A percentile compares a stretch with the other conserved stretches of the same genome.
phyloP scores from a whole-genome alignment of 2,329 filamentous ascomycete species.

The Exophiala sp. region DNA sequence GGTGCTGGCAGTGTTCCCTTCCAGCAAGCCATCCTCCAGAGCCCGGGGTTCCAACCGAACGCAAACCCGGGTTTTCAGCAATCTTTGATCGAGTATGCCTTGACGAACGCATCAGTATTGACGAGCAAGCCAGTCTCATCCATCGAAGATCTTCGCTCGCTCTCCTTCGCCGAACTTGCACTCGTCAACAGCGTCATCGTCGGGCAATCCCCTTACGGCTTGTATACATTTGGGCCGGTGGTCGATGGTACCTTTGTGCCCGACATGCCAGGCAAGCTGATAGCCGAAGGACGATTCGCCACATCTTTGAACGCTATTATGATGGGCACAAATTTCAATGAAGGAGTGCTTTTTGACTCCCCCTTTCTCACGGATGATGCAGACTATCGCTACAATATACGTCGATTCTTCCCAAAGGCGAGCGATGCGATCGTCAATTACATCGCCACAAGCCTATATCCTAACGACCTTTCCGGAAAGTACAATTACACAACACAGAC shows the following conservation, averaged over 20 bases:
- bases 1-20: constrained; percentile 26
- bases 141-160: constrained; percentile 36
- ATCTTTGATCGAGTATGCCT: constrained; percentile 1
- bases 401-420: constrained; percentile 30
- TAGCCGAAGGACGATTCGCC: constrained; percentile 44
- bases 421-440: constrained; percentile 37
- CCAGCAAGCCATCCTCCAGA: constrained; percentile 31
- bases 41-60: constrained; percentile 25
- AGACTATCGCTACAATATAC: constrained; percentile 22
- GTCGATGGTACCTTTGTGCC: constrained; percentile 28
- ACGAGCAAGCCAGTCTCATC: constrained; percentile 21
- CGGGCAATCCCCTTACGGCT: constrained; percentile 37
- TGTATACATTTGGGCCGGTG: constrained; percentile 35
- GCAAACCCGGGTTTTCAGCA: constrained; percentile 34
- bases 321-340: constrained; percentile 30
- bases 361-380: constrained; percentile 31
- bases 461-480: constrained; percentile 46
- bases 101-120: constrained; percentile 6
- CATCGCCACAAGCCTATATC: constrained; percentile 49
- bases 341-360: constrained; percentile 31
- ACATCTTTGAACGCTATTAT: constrained; percentile 39
- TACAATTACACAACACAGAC: constrained; percentile 46
- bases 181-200: constrained; percentile 41
- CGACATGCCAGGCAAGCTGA: constrained; percentile 44
- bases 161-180: constrained; percentile 12